Percentiles rank a stretch among this genome's conserved stretches.
These are phyloP conservation scores for Rhododendron ferrugineum DNA, from an alignment of 148 eudicot species.

Conservation along the genomic window DNA sequence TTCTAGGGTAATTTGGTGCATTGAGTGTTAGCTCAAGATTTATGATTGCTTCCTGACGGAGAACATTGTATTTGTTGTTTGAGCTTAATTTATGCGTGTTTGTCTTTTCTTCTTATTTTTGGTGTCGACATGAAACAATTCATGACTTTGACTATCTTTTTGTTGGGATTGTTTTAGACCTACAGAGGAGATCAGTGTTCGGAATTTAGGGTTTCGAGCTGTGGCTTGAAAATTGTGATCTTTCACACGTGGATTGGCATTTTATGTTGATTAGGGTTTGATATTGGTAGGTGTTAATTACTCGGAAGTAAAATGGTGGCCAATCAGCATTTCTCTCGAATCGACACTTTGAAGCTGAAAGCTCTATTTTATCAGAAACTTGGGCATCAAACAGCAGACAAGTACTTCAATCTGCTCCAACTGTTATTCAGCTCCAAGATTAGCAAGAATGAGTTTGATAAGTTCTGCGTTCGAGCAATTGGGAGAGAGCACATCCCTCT, in stretches of 20 bases:
- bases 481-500: constrained; percentile 44
- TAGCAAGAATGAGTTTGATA: constrained; percentile 36
- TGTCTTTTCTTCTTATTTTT: constrained; percentile 2
- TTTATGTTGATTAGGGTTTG: neutral
- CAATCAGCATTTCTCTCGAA: constrained; percentile 22
- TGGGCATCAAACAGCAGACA: constrained; percentile 40
- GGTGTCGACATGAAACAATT: neutral
- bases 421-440: constrained; percentile 30
- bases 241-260: neutral
- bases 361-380: constrained; percentile 36
- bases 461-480: constrained; percentile 29
- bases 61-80: neutral
- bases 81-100: neutral
- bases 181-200: neutral
- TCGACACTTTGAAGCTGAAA: constrained; percentile 35
- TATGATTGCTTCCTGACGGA: neutral
- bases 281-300: neutral
- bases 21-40: neutral
- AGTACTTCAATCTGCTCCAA: constrained; percentile 38
- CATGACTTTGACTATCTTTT: neutral
- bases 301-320: constrained; percentile 25
- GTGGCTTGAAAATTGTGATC: neutral
- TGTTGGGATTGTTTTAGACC: neutral
- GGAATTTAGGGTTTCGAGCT: neutral
- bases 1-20: neutral